Percentiles rank a stretch among this genome's conserved stretches.
Evolutionary conservation across 208 protist species (phyloP).

Genomic region (Trypanosoma platydactyli): DNA sequence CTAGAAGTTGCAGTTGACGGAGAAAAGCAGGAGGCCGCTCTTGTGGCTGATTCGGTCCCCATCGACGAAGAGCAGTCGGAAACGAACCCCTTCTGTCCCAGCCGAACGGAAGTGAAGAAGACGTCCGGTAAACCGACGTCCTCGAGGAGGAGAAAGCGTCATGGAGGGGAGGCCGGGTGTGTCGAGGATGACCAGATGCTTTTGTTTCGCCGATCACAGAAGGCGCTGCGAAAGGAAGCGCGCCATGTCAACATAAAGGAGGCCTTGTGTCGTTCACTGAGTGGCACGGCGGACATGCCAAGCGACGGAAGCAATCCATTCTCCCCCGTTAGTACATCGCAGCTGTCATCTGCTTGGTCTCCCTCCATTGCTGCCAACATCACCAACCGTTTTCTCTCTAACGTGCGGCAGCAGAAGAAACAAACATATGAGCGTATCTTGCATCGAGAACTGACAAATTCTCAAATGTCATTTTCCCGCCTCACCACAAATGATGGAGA

Average conservation of each 20-base stretch:
- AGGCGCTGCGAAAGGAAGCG: constrained; percentile 63
- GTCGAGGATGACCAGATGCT: constrained; percentile 33
- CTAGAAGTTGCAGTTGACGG: background rate
- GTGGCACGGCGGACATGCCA: constrained; percentile 1
- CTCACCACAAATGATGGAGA: constrained; percentile 16
- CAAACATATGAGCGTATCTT: constrained; percentile 66
- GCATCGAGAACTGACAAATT: constrained; percentile 56
- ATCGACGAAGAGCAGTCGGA: background rate
- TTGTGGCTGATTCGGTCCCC: background rate
- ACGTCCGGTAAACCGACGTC: background rate
- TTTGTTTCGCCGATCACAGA: constrained; percentile 68
- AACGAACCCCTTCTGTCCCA: background rate
- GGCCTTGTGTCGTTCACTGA: constrained; percentile 41
- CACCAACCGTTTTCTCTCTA: constrained; percentile 76
- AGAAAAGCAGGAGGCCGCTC: background rate
- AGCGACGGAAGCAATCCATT: constrained; percentile 29
- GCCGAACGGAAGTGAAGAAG: constrained; percentile 18
- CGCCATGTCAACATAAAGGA: constrained; percentile 67
- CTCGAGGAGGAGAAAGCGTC: constrained; percentile 5
- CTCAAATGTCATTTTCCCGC: constrained; percentile 29
- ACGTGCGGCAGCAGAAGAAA: constrained; percentile 52
- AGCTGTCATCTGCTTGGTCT: constrained; percentile 60
- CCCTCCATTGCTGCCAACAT: constrained; percentile 52
- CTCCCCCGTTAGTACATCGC: constrained; percentile 24
- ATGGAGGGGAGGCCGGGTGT: background rate